These are phyloP conservation scores for Pulveroboletus sp. DNA, from an alignment of 768 basidiomycete genomes.

Conservation along the genomic window DNA sequence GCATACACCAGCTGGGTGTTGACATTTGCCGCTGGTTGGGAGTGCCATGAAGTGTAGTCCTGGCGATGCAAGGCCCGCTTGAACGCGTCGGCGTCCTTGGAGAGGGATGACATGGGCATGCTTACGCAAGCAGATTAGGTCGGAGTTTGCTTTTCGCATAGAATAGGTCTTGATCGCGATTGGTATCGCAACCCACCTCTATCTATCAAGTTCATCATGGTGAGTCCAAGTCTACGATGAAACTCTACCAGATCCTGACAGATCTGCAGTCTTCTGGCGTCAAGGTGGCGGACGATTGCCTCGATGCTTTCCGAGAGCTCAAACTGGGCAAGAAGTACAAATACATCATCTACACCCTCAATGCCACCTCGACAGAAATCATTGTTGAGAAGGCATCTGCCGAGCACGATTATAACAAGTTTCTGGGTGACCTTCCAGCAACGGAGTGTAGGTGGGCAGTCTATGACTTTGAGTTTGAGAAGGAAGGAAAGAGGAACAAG, in stretches of 20 bases:
- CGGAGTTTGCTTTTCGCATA: constrained; percentile 18
- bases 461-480: constrained; percentile 86
- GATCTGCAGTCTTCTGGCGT: constrained; percentile 34
- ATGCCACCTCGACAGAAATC: constrained; percentile 60
- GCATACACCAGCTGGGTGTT: constrained; percentile 88
- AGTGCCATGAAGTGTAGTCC: constrained; percentile 78
- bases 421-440: constrained; percentile 71
- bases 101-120: constrained; percentile 57
- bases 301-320: constrained; percentile 10
- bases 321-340: constrained; percentile 56
- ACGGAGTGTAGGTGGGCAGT: constrained; percentile 81
- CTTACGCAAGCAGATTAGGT: constrained; percentile 27
- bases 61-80: constrained; percentile 61
- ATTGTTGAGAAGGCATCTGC: constrained; percentile 64
- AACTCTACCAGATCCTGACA: background rate
- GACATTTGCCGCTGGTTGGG: constrained; percentile 83
- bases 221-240: constrained; percentile 17
- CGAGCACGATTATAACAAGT: constrained; percentile 60
- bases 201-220: constrained; percentile 29
- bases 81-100: constrained; percentile 71
- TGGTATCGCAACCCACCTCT: constrained; percentile 18
- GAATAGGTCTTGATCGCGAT: constrained; percentile 20
- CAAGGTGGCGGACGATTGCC: constrained; percentile 53
- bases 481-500: constrained; percentile 81
- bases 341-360: constrained; percentile 84